These are phyloP conservation scores for Penicillium cinerascens DNA, from an alignment of 495 filamentous ascomycete genomes.

Conservation along the genomic window DNA sequence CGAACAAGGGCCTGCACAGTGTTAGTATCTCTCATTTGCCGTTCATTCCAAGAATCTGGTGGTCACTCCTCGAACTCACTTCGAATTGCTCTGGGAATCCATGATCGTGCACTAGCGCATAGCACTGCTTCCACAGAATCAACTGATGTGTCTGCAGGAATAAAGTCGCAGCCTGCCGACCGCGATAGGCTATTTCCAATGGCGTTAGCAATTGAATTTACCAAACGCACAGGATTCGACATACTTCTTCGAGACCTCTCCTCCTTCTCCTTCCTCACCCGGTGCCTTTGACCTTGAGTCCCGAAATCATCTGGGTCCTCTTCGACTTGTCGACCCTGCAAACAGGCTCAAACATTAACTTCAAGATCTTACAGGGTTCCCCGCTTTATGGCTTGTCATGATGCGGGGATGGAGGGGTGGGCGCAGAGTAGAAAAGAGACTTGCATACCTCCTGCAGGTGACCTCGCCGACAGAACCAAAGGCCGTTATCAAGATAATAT, in stretches of 20 bases:
- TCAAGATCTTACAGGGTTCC: not conserved
- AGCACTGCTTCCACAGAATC: constrained; percentile 72
- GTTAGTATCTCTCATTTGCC: not conserved
- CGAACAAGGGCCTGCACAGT: constrained; percentile 48
- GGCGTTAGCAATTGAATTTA: constrained; percentile 1
- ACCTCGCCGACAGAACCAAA: constrained; percentile 62
- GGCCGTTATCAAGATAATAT: constrained; percentile 63
- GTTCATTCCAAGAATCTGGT: not conserved
- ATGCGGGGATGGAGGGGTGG: not conserved
- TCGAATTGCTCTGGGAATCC: constrained; percentile 63
- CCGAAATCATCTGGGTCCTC: constrained; percentile 76
- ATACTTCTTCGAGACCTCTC: constrained; percentile 51
- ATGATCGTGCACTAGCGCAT: constrained; percentile 57
- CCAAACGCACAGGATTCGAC: not conserved
- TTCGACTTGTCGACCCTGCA: constrained; percentile 52
- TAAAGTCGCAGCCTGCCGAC: constrained; percentile 65
- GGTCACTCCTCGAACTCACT: constrained; percentile 31
- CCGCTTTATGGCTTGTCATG: not conserved
- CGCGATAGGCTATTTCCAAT: constrained; percentile 47
- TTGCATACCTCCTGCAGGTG: constrained; percentile 57
- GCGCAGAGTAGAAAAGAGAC: constrained; percentile 1
- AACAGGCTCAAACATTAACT: not conserved
- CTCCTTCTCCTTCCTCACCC: constrained; percentile 50
- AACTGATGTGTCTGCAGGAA: constrained; percentile 82
- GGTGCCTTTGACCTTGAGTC: constrained; percentile 55